Evolutionary conservation across 352 stramenopile genomes (phyloP).

Genomic region (Pseudoperonospora humuli): DNA sequence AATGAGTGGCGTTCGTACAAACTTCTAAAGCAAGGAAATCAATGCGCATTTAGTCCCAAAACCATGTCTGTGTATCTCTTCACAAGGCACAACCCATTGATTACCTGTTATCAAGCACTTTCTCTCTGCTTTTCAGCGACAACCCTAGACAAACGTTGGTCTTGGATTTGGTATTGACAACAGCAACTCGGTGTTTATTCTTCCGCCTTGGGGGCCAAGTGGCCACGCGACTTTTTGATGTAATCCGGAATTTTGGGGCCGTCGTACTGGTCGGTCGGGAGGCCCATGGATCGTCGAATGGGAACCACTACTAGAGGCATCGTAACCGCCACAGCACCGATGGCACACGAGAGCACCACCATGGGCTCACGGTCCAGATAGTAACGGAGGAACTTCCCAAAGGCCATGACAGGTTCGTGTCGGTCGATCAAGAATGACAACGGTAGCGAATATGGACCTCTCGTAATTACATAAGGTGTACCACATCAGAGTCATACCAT

Average conservation of each 20-base stretch:
- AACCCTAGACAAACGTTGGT: neutral
- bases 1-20: too few species aligned
- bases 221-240: constrained; percentile 67
- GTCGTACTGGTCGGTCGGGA: constrained; percentile 87
- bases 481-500: constrained; percentile 4
- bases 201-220: constrained; percentile 44
- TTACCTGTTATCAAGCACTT: constrained; percentile 7
- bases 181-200: constrained; percentile 11
- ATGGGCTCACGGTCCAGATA: constrained; percentile 82
- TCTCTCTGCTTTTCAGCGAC: neutral
- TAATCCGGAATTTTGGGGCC: constrained; percentile 68
- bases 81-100: neutral
- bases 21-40: too few species aligned
- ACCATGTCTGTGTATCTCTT: neutral
- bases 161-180: constrained; percentile 8
- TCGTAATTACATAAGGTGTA: constrained; percentile 8
- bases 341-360: constrained; percentile 74
- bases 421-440: neutral
- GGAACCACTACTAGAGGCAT: constrained; percentile 77
- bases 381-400: constrained; percentile 75
- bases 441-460: constrained; percentile 12
- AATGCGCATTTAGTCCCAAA: constrained; percentile 3
- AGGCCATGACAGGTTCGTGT: constrained; percentile 11
- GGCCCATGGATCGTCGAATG: constrained; percentile 72
- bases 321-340: constrained; percentile 58